Base-by-base conservation (phyloP, 2,329 filamentous ascomycete genomes). In the Ophiostoma tasmaniense region DNA sequence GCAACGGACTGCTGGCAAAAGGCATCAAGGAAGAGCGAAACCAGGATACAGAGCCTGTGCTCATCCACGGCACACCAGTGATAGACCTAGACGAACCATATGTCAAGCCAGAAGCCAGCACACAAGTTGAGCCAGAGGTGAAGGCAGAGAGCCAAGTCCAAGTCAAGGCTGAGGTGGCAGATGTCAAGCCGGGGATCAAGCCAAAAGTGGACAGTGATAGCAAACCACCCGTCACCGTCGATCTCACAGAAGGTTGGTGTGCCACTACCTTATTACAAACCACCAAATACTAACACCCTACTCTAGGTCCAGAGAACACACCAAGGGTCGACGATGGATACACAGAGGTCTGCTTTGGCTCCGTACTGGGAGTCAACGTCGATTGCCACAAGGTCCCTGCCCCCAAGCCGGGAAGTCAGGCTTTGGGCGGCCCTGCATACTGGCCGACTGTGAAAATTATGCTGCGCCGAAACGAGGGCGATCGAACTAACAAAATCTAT, bases 301-400 rank as follows among this genome's bases (percentile, higher is more conserved):
- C 73, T 61, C 37, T 37, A 76, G 75, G 75, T 37, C 75, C 75
- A 72, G 76, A 70, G 30, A 82, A 81, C 22, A 88, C 90, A 61
- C 85, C 87, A 33, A 86, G 90, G 11, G 77, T 88, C 17, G 82
- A 84, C 59, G 84, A 90, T 69, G 82, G 87, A 37, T 84, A 82
- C 64, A 84, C 88, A 25, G 87, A 92, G 74, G 89, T 96, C 3
- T 96, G 92, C 78, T 93, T 91, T 75, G 92, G 92, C 59, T 90
- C 90, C 79, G 79, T 96, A 25, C 88, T 92, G 68, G 84, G 83
- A 22, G 85, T 88, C 2, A 85, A 81, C 68, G 81, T 95, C 59
- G 87, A 89, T 72, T 90, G 89, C 71, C 84, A 87, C 74, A 80
- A 82, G 45, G 86, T 94, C 1, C 92, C 92, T 0, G 85, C 83